A percentile compares a stretch with the other conserved stretches of the same genome.
Conservation (phyloP, 2,329 filamentous ascomycete species). For the Aspergillus latus region DNA sequence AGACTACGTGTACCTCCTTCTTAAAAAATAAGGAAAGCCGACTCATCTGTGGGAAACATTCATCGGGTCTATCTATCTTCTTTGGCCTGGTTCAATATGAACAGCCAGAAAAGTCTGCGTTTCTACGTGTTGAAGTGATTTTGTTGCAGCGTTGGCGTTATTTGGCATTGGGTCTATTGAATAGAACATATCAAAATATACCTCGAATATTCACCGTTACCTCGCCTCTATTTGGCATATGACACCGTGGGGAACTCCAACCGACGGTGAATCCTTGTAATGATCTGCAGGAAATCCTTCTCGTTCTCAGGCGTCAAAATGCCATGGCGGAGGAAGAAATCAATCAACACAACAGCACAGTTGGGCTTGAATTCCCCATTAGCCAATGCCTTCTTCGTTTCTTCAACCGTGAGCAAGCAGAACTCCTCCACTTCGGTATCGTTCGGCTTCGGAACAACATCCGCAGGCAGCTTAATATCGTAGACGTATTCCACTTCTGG, state of each 20-base stretch:
- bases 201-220: slow-evolving; percentile 1
- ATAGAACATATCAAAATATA: slow-evolving; percentile 31
- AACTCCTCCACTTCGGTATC: slow-evolving; percentile 91
- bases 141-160: slow-evolving; percentile 45
- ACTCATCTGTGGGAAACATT: neutral
- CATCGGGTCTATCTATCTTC: neutral
- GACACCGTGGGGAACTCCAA: slow-evolving; percentile 74
- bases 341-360: slow-evolving; percentile 77
- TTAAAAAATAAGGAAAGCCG: slow-evolving; percentile 70
- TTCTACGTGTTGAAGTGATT: slow-evolving; percentile 28
- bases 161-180: slow-evolving; percentile 38
- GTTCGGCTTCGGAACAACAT: slow-evolving; percentile 70
- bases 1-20: slow-evolving; percentile 87
- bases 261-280: slow-evolving; percentile 70
- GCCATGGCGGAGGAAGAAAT: slow-evolving; percentile 86
- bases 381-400: slow-evolving; percentile 69
- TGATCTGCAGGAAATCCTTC: slow-evolving; percentile 72
- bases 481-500: slow-evolving; percentile 92
- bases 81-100: neutral
- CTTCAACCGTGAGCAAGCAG: slow-evolving; percentile 71
- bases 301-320: slow-evolving; percentile 79
- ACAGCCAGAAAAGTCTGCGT: slow-evolving; percentile 24
- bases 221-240: slow-evolving; percentile 19
- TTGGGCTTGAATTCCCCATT: slow-evolving; percentile 88
- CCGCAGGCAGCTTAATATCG: slow-evolving; percentile 73